phyloP scores from a whole-genome alignment of 2,329 filamentous ascomycete genomes.

The Rosellinia necatrix region DNA sequence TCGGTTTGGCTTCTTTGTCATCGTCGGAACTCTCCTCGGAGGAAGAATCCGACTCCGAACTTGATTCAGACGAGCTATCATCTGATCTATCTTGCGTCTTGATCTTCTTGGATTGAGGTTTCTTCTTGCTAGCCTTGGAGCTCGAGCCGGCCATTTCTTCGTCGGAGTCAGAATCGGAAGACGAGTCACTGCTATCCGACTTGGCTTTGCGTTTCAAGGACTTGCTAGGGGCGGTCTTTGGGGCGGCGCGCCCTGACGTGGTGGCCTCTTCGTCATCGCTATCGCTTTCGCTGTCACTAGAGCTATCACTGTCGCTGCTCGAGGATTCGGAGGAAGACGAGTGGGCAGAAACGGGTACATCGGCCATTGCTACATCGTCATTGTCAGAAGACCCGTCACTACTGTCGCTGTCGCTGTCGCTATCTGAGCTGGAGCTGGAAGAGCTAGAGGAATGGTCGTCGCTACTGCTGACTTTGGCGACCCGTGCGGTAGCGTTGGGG shows the following conservation, averaged over 20 bases:
- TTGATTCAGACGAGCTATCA: slow-evolving; percentile 45
- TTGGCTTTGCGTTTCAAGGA: slow-evolving; percentile 61
- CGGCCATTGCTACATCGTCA: slow-evolving; percentile 53
- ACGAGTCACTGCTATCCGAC: slow-evolving; percentile 46
- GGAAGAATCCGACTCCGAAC: slow-evolving; percentile 37
- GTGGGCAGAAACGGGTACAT: slow-evolving; percentile 44
- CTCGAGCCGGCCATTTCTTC: slow-evolving; percentile 43
- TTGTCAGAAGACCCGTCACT: slow-evolving; percentile 43
- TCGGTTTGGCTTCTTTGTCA: slow-evolving; percentile 30
- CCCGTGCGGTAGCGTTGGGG: slow-evolving; percentile 34
- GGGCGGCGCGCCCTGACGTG: slow-evolving; percentile 29
- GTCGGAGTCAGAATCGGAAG: slow-evolving; percentile 44
- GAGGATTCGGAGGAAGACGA: slow-evolving; percentile 35
- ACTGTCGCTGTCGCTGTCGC: slow-evolving; percentile 8
- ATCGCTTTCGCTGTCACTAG: slow-evolving; percentile 42
- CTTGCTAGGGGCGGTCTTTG: slow-evolving; percentile 34
- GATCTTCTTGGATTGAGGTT: slow-evolving; percentile 52
- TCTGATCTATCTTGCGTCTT: slow-evolving; percentile 45
- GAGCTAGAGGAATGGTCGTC: slow-evolving; percentile 41
- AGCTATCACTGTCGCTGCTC: slow-evolving; percentile 44
- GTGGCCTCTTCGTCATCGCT: slow-evolving; percentile 40
- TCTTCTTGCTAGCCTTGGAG: slow-evolving; percentile 46
- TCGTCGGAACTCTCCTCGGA: slow-evolving; percentile 39
- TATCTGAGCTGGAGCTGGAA: slow-evolving; percentile 34
- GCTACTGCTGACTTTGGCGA: slow-evolving; percentile 37